Evolutionary conservation across 352 stramenopile species (phyloP).

Genomic region (Phytophthora sojae): DNA sequence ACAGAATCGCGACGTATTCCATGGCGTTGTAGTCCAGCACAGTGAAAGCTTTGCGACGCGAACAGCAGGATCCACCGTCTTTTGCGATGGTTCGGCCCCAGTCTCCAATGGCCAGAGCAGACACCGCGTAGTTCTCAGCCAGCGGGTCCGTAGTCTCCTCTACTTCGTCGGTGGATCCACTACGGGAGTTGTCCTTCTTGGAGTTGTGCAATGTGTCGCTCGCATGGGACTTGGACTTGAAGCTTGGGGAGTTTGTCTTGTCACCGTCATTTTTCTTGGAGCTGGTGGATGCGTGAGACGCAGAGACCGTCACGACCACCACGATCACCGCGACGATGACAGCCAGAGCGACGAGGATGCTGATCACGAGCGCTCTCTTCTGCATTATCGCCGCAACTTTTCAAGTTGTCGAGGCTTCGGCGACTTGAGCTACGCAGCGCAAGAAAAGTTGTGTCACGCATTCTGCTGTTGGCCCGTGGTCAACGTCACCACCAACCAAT

Average conservation of each 20-base stretch:
- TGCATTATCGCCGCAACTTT: slow-evolving; percentile 24
- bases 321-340: slow-evolving; percentile 52
- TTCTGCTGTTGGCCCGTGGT: neutral
- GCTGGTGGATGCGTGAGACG: slow-evolving; percentile 30
- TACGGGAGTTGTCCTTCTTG: slow-evolving; percentile 32
- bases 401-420: neutral
- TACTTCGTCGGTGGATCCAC: slow-evolving; percentile 29
- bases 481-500: neutral
- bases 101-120: slow-evolving; percentile 76
- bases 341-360: slow-evolving; percentile 44
- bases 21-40: slow-evolving; percentile 78
- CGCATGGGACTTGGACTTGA: neutral
- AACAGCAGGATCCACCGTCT: slow-evolving; percentile 72
- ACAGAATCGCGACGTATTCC: slow-evolving; percentile 66
- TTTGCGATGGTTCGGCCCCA: slow-evolving; percentile 75
- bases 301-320: slow-evolving; percentile 52
- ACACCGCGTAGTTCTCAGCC: slow-evolving; percentile 51
- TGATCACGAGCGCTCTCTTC: slow-evolving; percentile 44
- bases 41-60: slow-evolving; percentile 58
- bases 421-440: neutral
- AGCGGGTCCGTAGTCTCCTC: slow-evolving; percentile 46
- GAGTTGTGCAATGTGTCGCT: slow-evolving; percentile 30
- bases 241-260: neutral
- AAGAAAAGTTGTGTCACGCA: slow-evolving; percentile 28
- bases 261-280: slow-evolving; percentile 19